Conservation (phyloP, 1,139 yeast species). For the Nakaseomyces delphensis region DNA sequence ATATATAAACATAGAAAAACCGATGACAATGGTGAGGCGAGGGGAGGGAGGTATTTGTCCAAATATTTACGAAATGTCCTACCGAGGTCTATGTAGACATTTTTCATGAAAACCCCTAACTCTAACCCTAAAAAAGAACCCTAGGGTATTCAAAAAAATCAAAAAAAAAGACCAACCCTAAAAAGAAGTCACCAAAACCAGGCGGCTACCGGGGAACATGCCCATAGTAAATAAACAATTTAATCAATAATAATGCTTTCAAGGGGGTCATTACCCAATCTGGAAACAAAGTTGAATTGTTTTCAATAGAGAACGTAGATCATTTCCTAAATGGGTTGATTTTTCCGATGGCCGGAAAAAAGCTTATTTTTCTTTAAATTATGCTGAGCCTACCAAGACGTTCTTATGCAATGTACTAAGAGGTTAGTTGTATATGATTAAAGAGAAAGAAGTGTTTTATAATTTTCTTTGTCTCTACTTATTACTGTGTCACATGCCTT, state of each 20-base stretch:
- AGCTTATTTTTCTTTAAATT: background rate
- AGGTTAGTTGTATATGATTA: background rate
- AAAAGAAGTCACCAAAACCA: background rate
- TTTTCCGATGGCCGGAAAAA: background rate
- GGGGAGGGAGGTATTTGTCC: background rate
- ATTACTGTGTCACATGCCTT: background rate
- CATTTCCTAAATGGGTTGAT: background rate
- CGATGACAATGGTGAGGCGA: too few species aligned
- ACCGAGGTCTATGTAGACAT: too few species aligned
- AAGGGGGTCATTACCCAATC: too few species aligned
- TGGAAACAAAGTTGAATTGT: too few species aligned
- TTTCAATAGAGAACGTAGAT: background rate
- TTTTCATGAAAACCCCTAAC: background rate
- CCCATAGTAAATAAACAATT: too few species aligned
- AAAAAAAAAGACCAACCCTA: background rate
- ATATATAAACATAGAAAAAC: too few species aligned
- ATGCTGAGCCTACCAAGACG: too few species aligned
- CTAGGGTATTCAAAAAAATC: background rate
- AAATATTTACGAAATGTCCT: background rate
- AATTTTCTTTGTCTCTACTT: background rate
- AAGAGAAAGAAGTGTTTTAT: background rate
- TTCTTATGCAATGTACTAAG: too few species aligned
- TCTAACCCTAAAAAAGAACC: background rate
- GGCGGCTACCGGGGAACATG: constrained; percentile 1
- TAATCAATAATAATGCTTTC: too few species aligned